phyloP scores from a whole-genome alignment of 2,329 filamentous ascomycete species.

The Ceratocystis colombiana region DNA sequence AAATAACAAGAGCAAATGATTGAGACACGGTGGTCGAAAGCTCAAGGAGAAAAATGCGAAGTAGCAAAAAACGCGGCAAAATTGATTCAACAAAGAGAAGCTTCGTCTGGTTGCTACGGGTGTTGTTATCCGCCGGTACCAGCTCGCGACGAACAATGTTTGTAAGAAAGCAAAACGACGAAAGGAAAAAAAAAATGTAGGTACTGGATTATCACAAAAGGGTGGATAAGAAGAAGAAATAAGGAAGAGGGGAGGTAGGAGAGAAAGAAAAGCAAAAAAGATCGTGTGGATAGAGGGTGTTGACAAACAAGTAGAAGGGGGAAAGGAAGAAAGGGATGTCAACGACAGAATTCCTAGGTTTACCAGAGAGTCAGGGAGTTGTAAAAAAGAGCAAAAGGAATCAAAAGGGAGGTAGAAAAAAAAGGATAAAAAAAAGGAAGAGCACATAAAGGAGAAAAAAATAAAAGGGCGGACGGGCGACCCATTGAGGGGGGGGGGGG shows the following conservation, averaged over 20 bases:
- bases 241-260: conserved; percentile 1
- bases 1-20: conserved; percentile 3
- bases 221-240: conserved; percentile 15
- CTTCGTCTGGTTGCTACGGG: conserved; percentile 7
- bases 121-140: conserved; percentile 19
- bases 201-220: neutral
- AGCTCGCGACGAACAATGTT: conserved; percentile 18
- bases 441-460: conserved; percentile 8
- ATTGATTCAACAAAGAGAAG: conserved; percentile 3
- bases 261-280: conserved; percentile 16
- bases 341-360: conserved; percentile 26
- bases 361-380: conserved; percentile 13
- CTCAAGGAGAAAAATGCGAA: conserved; percentile 11
- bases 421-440: conserved; percentile 6
- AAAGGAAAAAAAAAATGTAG: conserved; percentile 1
- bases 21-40: conserved; percentile 11
- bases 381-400: conserved; percentile 13
- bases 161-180: conserved; percentile 16
- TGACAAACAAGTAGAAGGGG: conserved; percentile 20
- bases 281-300: conserved; percentile 22
- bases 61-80: conserved; percentile 1
- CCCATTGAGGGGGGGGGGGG: neutral
- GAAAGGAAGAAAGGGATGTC: conserved; percentile 24
- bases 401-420: conserved; percentile 12
- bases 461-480: neutral